phyloP scores from a whole-genome alignment of 208 protist genomes.

The Wallacemonas sp. region DNA sequence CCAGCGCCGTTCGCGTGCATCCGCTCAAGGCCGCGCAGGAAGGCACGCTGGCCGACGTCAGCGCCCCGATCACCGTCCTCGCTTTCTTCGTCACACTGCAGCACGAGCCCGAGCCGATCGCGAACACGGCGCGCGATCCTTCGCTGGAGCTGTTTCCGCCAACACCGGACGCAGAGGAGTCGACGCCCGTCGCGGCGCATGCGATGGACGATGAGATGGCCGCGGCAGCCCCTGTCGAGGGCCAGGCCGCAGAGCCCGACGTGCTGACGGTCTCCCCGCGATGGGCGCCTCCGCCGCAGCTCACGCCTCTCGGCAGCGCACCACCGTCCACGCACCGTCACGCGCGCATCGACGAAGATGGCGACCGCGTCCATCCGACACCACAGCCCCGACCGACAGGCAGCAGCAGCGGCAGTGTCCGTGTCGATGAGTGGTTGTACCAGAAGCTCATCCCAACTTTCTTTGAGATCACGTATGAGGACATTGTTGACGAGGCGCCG shows the following conservation, averaged over 20 bases:
- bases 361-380: no score
- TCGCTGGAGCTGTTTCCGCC: not conserved
- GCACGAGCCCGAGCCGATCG: conserved; percentile 6
- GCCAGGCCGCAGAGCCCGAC: no score
- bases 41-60: conserved; percentile 11
- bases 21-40: not conserved
- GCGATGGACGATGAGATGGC: no score
- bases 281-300: not conserved
- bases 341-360: no score
- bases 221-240: no score
- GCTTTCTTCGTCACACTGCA: conserved; percentile 39
- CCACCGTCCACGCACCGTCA: no score
- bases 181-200: not conserved
- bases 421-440: conserved; percentile 36
- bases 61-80: conserved; percentile 25
- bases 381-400: no score
- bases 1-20: conserved; percentile 1
- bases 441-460: conserved; percentile 34
- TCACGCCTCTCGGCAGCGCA: not conserved
- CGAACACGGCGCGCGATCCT: not conserved
- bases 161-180: not conserved
- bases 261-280: not conserved
- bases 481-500: not conserved
- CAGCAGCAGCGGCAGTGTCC: no score
- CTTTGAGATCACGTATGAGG: conserved; percentile 34